phyloP scores from a whole-genome alignment of 768 basidiomycete genomes.

The Trametes coccinea region DNA sequence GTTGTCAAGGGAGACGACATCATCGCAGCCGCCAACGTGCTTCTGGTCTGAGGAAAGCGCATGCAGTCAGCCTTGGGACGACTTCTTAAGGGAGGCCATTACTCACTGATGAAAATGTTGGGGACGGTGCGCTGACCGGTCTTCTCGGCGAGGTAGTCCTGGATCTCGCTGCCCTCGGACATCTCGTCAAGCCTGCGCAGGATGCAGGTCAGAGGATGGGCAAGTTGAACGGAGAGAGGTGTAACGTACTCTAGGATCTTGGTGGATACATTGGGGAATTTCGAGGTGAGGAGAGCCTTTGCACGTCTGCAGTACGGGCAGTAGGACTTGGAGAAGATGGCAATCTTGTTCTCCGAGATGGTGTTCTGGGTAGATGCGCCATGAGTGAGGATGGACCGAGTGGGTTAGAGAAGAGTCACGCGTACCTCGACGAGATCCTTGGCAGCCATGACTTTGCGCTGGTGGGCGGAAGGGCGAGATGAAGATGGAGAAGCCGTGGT shows the following conservation, averaged over 20 bases:
- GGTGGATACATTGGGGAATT: conserved; percentile 33
- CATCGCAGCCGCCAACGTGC: conserved; percentile 51
- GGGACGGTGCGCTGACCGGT: conserved; percentile 75
- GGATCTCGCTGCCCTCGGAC: conserved; percentile 62
- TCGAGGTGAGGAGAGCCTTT: conserved; percentile 37
- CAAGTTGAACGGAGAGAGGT: background rate
- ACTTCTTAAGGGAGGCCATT: background rate
- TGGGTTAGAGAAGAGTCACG: background rate
- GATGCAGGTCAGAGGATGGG: too few relatives aligned
- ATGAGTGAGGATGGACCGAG: background rate
- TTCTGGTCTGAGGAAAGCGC: conserved; percentile 40
- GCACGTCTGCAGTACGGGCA: conserved; percentile 45
- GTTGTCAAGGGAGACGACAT: conserved; percentile 27
- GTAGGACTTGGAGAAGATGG: conserved; percentile 42
- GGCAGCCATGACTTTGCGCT: conserved; percentile 34
- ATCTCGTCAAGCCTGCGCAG: conserved; percentile 53
- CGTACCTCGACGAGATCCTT: conserved; percentile 45
- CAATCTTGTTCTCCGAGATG: conserved; percentile 40
- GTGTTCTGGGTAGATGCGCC: conserved; percentile 25
- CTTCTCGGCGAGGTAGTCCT: conserved; percentile 61
- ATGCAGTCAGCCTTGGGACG: background rate
- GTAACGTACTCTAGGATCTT: conserved; percentile 39
- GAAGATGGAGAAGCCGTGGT: conserved; percentile 29
- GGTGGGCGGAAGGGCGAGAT: conserved; percentile 35
- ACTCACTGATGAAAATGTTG: conserved; percentile 71